phyloP scores from a whole-genome alignment of 73 alveolate species.

The Tetrahymena elliotti region DNA sequence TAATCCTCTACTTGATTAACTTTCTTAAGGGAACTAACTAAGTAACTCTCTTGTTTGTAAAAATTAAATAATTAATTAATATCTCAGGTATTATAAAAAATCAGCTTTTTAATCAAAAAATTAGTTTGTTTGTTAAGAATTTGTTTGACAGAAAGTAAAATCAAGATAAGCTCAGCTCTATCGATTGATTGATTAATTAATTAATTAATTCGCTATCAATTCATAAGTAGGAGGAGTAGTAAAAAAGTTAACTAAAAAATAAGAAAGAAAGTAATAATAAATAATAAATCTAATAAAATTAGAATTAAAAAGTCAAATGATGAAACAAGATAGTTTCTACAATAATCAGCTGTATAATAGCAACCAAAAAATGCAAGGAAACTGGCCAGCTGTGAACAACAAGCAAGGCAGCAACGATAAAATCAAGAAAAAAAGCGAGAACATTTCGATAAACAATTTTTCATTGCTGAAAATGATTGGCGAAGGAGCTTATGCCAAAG shows the following conservation, averaged over 20 bases:
- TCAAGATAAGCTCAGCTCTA: background rate
- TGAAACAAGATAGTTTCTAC: background rate
- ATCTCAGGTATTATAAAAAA: background rate
- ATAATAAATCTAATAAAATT: background rate
- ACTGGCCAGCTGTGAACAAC: background rate
- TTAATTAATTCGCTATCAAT: no score
- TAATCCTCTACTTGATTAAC: background rate
- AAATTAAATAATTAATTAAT: no score
- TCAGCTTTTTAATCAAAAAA: background rate
- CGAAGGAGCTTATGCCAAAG: conserved; percentile 80
- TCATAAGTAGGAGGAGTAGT: no score
- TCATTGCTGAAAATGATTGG: conserved; percentile 68
- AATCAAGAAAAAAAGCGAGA: background rate
- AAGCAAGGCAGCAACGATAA: background rate
- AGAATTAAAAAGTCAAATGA: background rate
- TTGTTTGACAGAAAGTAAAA: background rate
- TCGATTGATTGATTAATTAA: no score
- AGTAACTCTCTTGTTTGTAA: background rate
- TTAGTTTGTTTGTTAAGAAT: no score
- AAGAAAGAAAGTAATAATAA: background rate
- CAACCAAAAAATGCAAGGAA: background rate
- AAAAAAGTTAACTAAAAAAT: background rate
- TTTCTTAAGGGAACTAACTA: no score
- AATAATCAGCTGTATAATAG: background rate
- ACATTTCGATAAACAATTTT: conserved; percentile 7